These are phyloP conservation scores for Cytidiella melzeri DNA, from an alignment of 768 basidiomycete genomes.

Conservation along the genomic window DNA sequence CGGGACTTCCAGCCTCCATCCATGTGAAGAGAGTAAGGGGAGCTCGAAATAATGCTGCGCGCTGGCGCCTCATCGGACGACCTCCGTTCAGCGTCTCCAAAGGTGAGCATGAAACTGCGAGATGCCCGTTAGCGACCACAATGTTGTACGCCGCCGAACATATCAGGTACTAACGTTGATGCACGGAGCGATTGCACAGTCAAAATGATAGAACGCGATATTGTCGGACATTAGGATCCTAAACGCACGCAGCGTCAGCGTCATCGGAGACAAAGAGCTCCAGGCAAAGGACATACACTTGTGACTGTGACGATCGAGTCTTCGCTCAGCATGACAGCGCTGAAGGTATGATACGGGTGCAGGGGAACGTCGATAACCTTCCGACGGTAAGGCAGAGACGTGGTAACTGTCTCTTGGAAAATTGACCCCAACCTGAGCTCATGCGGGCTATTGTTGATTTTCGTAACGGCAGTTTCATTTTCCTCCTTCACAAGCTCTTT, in stretches of 20 bases:
- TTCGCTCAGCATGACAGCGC: constrained; percentile 47
- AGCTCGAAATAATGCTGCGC: too few relatives aligned
- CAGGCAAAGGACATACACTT: constrained; percentile 16
- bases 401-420: constrained; percentile 37
- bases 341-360: constrained; percentile 9
- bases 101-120: neutral
- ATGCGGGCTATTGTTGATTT: constrained; percentile 11
- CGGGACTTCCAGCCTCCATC: too few relatives aligned
- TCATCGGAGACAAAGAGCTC: neutral
- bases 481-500: constrained; percentile 17
- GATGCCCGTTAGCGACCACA: neutral
- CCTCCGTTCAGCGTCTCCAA: neutral
- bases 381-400: constrained; percentile 42
- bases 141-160: neutral
- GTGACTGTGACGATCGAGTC: constrained; percentile 46
- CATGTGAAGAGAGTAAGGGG: too few relatives aligned
- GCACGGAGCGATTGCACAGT: constrained; percentile 1
- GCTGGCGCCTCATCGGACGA: neutral
- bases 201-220: constrained; percentile 23
- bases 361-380: constrained; percentile 15
- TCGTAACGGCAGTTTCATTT: constrained; percentile 14
- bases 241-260: neutral
- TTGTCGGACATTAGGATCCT: constrained; percentile 12
- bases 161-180: neutral
- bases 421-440: constrained; percentile 24